Evolutionary conservation across 495 filamentous ascomycete species (phyloP), one percentile per base, ranked within the genome.

Genomic region (Annulohypoxylon moriforme): DNA sequence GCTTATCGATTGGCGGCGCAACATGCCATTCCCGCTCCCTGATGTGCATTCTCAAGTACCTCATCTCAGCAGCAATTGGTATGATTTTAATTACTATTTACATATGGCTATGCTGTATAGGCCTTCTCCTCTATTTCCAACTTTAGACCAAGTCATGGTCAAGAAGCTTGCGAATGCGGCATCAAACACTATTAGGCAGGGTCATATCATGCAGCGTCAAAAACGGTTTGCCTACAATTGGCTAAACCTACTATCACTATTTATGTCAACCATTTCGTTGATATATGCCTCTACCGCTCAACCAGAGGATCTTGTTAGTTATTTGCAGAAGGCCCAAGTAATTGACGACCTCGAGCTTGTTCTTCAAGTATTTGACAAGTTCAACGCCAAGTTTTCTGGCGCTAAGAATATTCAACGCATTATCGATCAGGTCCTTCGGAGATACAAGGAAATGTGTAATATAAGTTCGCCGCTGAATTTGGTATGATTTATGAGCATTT

Each of bases 1-100:
- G 29, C 75, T 83, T 10, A 64, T 83, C 34, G 75, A 78, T 38
- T 81, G 81, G 81, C 74, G 81, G 10, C 80, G 80, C 1, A 76
- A 55, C 63, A 83, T 81, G 79, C 81, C 81, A 8, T 83, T 83
- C 57, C 81, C 81, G 14, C 65, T 83, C 7, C 81, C 80, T 0
- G 78, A 81, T 31, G 40, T 79, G 22, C 67, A 80, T 22, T 74
- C 76, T 1, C 74, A 75, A 25, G 80, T 83, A 2, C 81, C 81
- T 14, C 81, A 81, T 71, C 64, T 83, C 3, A 74, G 67, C 29
- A 81, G 73, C 1, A 81, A 73, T 65, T 83, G 81, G 81, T 83
- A 78, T 50, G 80, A 83, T 47, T 72, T 80, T 2, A 83, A 83
- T 57, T 83, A 80, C 63, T 83, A 83, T 31, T 76, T 70, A 18